Evolutionary conservation across 345 rosid genomes (phyloP), one percentile per base, ranked within the genome.

Genomic region (Gossypium arboreum): DNA sequence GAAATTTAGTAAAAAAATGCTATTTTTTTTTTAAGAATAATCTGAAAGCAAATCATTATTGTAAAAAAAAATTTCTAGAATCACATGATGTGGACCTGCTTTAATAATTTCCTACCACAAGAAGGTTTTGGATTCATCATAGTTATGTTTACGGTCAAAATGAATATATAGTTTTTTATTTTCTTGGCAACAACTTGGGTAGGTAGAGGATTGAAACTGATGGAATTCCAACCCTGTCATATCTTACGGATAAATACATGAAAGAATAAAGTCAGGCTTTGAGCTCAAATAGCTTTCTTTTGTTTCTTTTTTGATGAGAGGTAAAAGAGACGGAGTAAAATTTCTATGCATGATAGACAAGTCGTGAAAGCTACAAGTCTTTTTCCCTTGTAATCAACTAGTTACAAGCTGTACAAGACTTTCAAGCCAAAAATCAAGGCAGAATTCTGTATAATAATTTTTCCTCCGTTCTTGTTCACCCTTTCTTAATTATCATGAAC

Each of bases 371-470:
- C 73, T 73, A 75, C 81, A 75, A 71, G 27, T 60, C 57, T 11
- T 75, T 58, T 51, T 62, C 67, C 80, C 80, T 68, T 75, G 77
- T 55, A 77, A 81, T 50, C 48, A 75, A 22, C 54, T 73, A 76
- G 72, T 76, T 80, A 78, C 73, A 73, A 75, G 78, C 81, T 75
- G 81, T 80, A 74, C 86, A 79, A 75, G 70, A 69, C 71, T 57
- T 75, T 52, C 4, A 76, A 56, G 69, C 77, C 77, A 64, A 29
- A 18, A 20, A 12, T 59, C 13, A 22, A 57, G 8, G 27, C 63
- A 77, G 22, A 64, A 48, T 65, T 47, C 34, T 24, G 44, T 73
- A 72, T 58, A 17, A 56, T 70, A 15, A 45, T 10, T 20, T 1
- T 10, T 10, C 12, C 27, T 12, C 8, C 41, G 79, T 79, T 84